Conservation (phyloP, 2,329 filamentous ascomycete species). For the Xylariomycetidae sp. region DNA sequence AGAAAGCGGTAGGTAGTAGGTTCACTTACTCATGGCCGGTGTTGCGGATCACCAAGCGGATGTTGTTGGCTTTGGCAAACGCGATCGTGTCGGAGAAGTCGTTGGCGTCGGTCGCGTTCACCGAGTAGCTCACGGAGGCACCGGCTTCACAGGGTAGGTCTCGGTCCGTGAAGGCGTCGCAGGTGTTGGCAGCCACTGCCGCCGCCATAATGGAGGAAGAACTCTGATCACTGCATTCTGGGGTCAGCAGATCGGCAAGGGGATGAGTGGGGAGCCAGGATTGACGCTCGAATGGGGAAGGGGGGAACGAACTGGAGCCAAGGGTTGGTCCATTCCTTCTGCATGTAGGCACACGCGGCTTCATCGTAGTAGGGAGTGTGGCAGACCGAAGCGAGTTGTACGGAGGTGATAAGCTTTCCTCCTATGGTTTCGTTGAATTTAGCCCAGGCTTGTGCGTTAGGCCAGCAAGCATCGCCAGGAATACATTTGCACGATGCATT, state of each 20-base stretch:
- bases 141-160: slow-evolving; percentile 1
- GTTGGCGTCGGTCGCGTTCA: slow-evolving; percentile 16
- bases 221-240: slow-evolving; percentile 5
- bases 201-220: neutral
- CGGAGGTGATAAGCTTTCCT: slow-evolving; percentile 3
- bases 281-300: neutral
- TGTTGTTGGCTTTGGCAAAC: slow-evolving; percentile 34
- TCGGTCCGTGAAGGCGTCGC: slow-evolving; percentile 1
- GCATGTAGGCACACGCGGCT: neutral
- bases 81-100: slow-evolving; percentile 15
- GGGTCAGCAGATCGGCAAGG: slow-evolving; percentile 4
- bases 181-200: neutral
- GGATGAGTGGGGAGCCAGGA: neutral
- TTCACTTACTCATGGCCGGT: slow-evolving; percentile 37
- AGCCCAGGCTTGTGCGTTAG: neutral
- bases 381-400: slow-evolving; percentile 3
- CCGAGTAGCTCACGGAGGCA: slow-evolving; percentile 12
- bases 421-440: slow-evolving; percentile 1
- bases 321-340: neutral
- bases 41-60: slow-evolving; percentile 40
- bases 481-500: neutral
- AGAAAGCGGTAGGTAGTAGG: neutral
- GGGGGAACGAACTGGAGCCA: neutral
- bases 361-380: neutral
- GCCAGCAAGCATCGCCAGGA: slow-evolving; percentile 1